phyloP scores from a whole-genome alignment of 2,329 filamentous ascomycete genomes.

The Botrytis deweyae region DNA sequence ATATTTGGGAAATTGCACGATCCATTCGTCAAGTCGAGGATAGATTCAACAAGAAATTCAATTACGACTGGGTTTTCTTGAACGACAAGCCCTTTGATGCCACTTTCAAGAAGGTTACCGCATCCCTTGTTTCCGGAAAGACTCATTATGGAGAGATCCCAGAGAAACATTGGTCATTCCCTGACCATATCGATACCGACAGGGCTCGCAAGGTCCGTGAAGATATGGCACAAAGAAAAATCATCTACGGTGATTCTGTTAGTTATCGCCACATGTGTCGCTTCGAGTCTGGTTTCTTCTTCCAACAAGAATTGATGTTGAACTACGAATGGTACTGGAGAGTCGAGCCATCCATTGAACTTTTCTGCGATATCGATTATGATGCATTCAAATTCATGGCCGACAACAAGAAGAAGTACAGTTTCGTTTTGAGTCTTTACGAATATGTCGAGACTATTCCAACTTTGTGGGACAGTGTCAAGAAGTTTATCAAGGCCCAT shows the following conservation, averaged over 20 bases:
- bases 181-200: conserved; percentile 91
- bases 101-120: conserved; percentile 89
- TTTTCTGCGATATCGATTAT: conserved; percentile 93
- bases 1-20: conserved; percentile 94
- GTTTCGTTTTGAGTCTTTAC: conserved; percentile 91
- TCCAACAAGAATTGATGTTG: conserved; percentile 87
- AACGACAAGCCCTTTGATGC: conserved; percentile 95
- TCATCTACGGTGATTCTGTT: conserved; percentile 96
- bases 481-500: conserved; percentile 88
- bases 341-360: conserved; percentile 93
- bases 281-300: conserved; percentile 99
- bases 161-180: conserved; percentile 95
- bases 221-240: conserved; percentile 90
- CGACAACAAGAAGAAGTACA: conserved; percentile 97
- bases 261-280: conserved; percentile 99
- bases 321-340: conserved; percentile 99
- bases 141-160: conserved; percentile 89
- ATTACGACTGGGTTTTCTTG: conserved; percentile 99
- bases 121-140: conserved; percentile 85
- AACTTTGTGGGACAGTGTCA: conserved; percentile 91
- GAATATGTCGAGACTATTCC: conserved; percentile 95
- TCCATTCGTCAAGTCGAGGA: conserved; percentile 97
- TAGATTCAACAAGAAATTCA: conserved; percentile 93
- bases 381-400: conserved; percentile 97
- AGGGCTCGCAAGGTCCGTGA: conserved; percentile 87